These are phyloP conservation scores for Saitozyma podzolica DNA, from an alignment of 768 basidiomycete species.

Conservation along the genomic window DNA sequence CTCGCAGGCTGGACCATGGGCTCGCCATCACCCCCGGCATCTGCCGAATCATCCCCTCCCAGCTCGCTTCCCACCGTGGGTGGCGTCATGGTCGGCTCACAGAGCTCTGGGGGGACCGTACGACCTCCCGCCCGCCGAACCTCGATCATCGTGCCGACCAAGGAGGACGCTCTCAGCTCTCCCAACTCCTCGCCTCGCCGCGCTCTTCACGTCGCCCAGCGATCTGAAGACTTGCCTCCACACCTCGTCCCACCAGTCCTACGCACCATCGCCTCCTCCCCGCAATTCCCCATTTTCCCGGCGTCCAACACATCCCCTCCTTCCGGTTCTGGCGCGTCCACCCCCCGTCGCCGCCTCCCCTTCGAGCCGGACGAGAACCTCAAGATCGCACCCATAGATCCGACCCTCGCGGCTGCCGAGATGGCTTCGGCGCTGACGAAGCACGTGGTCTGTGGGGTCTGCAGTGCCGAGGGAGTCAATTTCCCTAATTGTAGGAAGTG, in stretches of 20 bases:
- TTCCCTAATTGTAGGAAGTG: conserved; percentile 47
- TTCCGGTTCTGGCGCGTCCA: conserved; percentile 8
- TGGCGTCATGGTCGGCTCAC: background rate
- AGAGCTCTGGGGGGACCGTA: too few species aligned
- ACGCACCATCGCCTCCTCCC: conserved; percentile 22
- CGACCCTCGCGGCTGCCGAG: conserved; percentile 38
- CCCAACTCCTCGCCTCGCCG: too few species aligned
- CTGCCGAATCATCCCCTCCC: background rate
- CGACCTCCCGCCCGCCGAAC: too few species aligned
- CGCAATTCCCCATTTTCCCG: conserved; percentile 6
- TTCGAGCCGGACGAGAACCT: conserved; percentile 19
- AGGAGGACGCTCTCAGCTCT: too few species aligned
- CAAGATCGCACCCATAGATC: conserved; percentile 27
- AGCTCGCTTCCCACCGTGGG: background rate
- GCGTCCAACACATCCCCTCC: background rate
- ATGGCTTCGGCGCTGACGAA: conserved; percentile 38
- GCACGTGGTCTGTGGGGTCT: conserved; percentile 37
- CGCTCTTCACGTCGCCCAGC: too few species aligned
- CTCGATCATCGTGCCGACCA: too few species aligned
- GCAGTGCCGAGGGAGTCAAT: conserved; percentile 37
- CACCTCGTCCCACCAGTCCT: conserved; percentile 3
- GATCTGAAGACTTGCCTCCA: conserved; percentile 12
- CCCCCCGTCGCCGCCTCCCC: conserved; percentile 6
- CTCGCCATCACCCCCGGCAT: background rate
- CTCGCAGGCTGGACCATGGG: conserved; percentile 8